Conservation (phyloP, 2,329 filamentous ascomycete genomes). For the Alternaria incomplexa region DNA sequence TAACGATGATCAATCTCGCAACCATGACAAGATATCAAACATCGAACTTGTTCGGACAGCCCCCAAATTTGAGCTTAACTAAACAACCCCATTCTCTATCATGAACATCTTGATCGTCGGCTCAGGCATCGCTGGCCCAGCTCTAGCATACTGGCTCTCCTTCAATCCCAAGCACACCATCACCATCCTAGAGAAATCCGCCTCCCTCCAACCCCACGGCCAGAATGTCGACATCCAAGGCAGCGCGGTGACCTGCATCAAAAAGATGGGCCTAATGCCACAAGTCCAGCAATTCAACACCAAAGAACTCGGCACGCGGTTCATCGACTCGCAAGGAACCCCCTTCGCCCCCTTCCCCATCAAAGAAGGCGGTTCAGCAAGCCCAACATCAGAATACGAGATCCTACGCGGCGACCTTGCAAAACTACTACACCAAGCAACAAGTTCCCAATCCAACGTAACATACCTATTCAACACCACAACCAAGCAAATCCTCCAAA, state of each 20-base stretch:
- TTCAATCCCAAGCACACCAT: neutral
- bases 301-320: neutral
- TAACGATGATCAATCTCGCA: neutral
- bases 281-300: neutral
- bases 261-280: neutral
- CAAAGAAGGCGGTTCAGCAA: neutral
- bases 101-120: neutral
- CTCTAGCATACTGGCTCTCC: neutral
- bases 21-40: neutral
- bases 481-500: neutral
- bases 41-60: neutral
- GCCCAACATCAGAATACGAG: neutral
- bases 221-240: neutral
- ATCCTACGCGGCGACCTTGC: neutral
- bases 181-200: neutral
- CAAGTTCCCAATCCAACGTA: neutral
- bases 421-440: neutral
- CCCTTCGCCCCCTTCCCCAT: slow-evolving; percentile 35
- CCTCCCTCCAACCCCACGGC: neutral
- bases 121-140: neutral
- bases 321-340: neutral
- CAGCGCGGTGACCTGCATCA: neutral
- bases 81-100: neutral
- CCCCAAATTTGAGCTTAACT: neutral
- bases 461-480: neutral